phyloP scores from a whole-genome alignment of 1,139 yeast genomes.

The Suhomyces atakaporum region DNA sequence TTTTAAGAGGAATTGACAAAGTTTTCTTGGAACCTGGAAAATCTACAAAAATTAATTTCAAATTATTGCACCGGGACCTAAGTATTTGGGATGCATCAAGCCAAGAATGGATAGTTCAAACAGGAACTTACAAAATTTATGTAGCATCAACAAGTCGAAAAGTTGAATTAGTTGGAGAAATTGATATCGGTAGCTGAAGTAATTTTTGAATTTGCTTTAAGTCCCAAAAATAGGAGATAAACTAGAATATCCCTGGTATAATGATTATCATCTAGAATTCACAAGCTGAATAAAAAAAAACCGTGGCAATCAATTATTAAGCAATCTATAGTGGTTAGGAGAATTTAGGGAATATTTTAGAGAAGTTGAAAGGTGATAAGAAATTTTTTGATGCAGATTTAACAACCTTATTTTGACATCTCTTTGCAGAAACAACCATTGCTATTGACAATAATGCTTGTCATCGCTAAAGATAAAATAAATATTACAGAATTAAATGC shows the following conservation, averaged over 20 bases:
- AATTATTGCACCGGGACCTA: conserved; percentile 55
- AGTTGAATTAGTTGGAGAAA: conserved; percentile 50
- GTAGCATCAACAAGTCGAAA: conserved; percentile 57
- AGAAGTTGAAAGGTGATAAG: too few species aligned
- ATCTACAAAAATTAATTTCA: conserved; percentile 41
- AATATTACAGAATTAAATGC: too few species aligned
- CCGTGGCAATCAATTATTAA: too few species aligned
- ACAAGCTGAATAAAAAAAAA: too few species aligned
- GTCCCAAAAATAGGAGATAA: too few species aligned
- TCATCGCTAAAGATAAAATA: too few species aligned
- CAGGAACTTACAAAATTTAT: conserved; percentile 57
- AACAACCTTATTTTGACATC: background rate
- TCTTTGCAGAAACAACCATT: too few species aligned
- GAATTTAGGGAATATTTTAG: too few species aligned
- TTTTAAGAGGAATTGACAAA: conserved; percentile 63
- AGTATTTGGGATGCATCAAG: conserved; percentile 59
- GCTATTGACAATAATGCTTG: too few species aligned
- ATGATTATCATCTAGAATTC: too few species aligned
- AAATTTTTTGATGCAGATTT: background rate
- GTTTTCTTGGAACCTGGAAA: conserved; percentile 50
- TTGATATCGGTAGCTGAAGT: conserved; percentile 39
- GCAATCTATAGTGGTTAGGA: background rate
- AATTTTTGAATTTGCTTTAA: background rate
- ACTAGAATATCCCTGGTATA: too few species aligned
- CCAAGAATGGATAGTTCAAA: conserved; percentile 63